phyloP scores from a whole-genome alignment of 768 basidiomycete genomes.

The Phanerochaete carnosa region DNA sequence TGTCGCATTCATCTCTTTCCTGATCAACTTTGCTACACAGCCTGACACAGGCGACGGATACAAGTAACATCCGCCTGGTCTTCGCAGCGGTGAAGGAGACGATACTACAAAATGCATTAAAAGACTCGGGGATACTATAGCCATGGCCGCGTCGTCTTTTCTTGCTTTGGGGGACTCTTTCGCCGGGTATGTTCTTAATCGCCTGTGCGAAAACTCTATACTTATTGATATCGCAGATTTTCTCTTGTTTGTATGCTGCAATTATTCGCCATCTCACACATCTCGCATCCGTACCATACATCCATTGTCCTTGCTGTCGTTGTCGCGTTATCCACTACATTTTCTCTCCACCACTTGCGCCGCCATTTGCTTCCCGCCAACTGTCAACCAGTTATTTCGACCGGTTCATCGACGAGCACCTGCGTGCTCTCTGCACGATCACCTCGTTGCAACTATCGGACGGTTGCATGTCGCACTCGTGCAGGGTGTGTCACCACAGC shows the following conservation, averaged over 20 bases:
- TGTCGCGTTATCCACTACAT: not conserved
- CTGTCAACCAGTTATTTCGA: not conserved
- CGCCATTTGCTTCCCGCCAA: not conserved
- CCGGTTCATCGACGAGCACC: not conserved
- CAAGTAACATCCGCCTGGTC: conserved; percentile 75
- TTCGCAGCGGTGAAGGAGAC: conserved; percentile 92
- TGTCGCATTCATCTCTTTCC: not conserved
- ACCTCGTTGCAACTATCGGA: too few relatives aligned
- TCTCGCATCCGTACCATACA: conserved; percentile 13
- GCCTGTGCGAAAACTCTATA: not conserved
- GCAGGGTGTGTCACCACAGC: too few relatives aligned
- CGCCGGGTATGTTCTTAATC: conserved; percentile 3
- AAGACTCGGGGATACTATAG: conserved; percentile 80
- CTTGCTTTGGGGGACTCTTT: conserved; percentile 6
- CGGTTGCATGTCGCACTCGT: not conserved
- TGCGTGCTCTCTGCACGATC: not conserved
- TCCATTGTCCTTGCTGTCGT: conserved; percentile 4
- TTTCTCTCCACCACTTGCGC: not conserved
- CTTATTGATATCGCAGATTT: not conserved
- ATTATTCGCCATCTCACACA: conserved; percentile 4
- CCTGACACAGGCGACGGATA: conserved; percentile 88
- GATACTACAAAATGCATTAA: conserved; percentile 85
- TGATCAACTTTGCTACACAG: conserved; percentile 31
- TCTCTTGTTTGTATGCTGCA: conserved; percentile 15
- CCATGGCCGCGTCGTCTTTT: not conserved